A percentile compares a stretch with the other conserved stretches of the same genome.
phyloP scores from a whole-genome alignment of 139 green algal genomes.

The Tetratostichococcus sp. region DNA sequence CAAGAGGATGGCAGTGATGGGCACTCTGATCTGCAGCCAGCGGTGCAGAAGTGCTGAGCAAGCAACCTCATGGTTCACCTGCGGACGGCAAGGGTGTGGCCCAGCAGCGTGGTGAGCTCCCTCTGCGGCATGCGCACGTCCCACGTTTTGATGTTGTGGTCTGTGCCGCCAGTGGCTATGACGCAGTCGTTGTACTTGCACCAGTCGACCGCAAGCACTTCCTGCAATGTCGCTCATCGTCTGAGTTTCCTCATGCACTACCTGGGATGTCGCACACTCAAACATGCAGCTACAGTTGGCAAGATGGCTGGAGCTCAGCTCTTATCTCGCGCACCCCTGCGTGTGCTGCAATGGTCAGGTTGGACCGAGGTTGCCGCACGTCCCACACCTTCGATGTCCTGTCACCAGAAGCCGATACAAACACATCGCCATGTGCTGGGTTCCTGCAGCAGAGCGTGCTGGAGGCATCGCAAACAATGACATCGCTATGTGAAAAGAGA shows the following conservation, averaged over 20 bases:
- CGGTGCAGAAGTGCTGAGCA: too few relatives aligned
- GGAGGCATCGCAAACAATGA: too few relatives aligned
- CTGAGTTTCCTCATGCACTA: neutral
- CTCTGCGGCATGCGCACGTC: constrained; percentile 67
- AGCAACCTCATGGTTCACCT: too few relatives aligned
- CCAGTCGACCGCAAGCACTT: constrained; percentile 84
- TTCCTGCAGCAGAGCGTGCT: constrained; percentile 50
- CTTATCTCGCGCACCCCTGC: constrained; percentile 5
- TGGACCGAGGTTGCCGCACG: constrained; percentile 64
- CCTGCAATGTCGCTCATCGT: too few relatives aligned
- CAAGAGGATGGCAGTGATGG: too few relatives aligned
- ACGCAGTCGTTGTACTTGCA: constrained; percentile 98
- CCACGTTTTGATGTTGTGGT: constrained; percentile 91
- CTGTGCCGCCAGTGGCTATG: constrained; percentile 83
- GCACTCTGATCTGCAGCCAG: neutral
- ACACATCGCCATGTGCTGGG: constrained; percentile 70
- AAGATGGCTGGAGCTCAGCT: too few relatives aligned
- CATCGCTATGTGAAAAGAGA: too few relatives aligned
- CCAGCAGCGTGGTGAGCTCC: constrained; percentile 60
- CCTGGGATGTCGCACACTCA: too few relatives aligned
- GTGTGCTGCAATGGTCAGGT: constrained; percentile 81
- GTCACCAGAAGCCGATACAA: constrained; percentile 78
- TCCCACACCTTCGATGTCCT: constrained; percentile 88
- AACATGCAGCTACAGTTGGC: too few relatives aligned
- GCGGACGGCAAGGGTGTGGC: constrained; percentile 60